phyloP scores from a whole-genome alignment of 2,329 filamentous ascomycete genomes.

The Paraconiothyrium brasiliense region DNA sequence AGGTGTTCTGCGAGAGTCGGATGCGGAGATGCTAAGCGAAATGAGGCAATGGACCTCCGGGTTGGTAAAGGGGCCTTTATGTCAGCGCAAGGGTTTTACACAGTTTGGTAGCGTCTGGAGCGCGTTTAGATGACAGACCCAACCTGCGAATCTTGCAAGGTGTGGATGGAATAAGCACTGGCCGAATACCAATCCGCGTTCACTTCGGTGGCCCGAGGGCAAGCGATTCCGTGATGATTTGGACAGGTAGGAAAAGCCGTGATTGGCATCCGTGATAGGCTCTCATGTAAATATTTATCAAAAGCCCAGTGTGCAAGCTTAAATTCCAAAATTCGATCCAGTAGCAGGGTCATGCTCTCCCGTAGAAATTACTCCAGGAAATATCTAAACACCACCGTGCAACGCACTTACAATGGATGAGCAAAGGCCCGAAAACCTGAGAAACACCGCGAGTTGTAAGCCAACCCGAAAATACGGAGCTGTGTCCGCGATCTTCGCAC shows the following conservation, averaged over 20 bases:
- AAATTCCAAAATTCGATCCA: neutral
- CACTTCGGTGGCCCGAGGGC: neutral
- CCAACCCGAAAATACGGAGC: neutral
- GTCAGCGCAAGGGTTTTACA: neutral
- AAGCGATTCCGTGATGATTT: neutral
- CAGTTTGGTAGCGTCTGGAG: neutral
- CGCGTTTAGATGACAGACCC: no score
- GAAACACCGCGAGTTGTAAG: neutral
- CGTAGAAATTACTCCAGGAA: neutral
- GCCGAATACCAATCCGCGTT: neutral
- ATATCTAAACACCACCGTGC: neutral
- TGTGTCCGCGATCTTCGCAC: neutral
- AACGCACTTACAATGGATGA: neutral
- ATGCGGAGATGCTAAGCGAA: constrained; percentile 8
- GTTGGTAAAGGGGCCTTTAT: constrained; percentile 10
- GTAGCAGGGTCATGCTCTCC: neutral
- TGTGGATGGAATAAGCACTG: neutral
- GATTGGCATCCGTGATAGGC: no score
- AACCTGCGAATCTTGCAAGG: neutral
- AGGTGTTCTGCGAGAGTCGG: neutral
- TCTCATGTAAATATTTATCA: no score
- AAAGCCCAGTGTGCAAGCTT: no score
- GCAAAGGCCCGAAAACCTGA: neutral
- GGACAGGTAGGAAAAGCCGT: neutral
- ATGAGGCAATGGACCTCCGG: neutral